Evolutionary conservation across 1,284 basidiomycete species (phyloP).

Genomic region (Trametes hirsuta): DNA sequence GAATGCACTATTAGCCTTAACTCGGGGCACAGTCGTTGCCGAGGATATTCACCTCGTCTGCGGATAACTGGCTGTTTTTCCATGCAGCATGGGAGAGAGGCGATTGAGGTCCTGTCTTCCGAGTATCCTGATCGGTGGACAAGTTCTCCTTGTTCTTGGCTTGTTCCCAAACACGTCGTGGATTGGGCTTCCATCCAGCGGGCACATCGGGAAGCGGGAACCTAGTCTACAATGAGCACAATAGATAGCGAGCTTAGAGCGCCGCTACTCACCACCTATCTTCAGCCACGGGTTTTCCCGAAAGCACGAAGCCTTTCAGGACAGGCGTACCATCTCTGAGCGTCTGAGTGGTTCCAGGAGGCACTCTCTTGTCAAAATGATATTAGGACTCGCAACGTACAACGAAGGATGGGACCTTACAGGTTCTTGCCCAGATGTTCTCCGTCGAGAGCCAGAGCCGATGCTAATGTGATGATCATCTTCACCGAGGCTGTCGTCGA

Average conservation of each 20-base stretch:
- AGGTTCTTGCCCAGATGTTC: constrained; percentile 7
- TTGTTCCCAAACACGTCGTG: constrained; percentile 75
- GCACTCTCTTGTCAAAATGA: constrained; percentile 21
- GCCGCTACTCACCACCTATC: constrained; percentile 66
- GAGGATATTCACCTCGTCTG: constrained; percentile 58
- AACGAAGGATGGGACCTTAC: constrained; percentile 23
- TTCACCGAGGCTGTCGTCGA: constrained; percentile 71
- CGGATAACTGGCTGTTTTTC: constrained; percentile 58
- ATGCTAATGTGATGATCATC: constrained; percentile 45
- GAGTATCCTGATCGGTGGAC: constrained; percentile 22
- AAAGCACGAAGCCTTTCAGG: constrained; percentile 75
- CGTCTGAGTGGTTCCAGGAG: constrained; percentile 26
- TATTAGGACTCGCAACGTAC: not conserved
- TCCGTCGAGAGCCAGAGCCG: constrained; percentile 20
- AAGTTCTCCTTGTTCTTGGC: constrained; percentile 55
- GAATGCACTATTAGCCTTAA: not conserved
- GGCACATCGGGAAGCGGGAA: constrained; percentile 83
- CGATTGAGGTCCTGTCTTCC: constrained; percentile 5
- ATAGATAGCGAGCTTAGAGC: constrained; percentile 9
- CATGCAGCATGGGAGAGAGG: constrained; percentile 46
- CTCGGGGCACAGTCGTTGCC: constrained; percentile 4
- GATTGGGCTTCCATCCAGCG: constrained; percentile 84
- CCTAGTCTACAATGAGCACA: constrained; percentile 46
- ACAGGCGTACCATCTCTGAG: constrained; percentile 74
- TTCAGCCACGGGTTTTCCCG: constrained; percentile 68